phyloP scores from a whole-genome alignment of 768 basidiomycete genomes.

The Tulasnella sp. region DNA sequence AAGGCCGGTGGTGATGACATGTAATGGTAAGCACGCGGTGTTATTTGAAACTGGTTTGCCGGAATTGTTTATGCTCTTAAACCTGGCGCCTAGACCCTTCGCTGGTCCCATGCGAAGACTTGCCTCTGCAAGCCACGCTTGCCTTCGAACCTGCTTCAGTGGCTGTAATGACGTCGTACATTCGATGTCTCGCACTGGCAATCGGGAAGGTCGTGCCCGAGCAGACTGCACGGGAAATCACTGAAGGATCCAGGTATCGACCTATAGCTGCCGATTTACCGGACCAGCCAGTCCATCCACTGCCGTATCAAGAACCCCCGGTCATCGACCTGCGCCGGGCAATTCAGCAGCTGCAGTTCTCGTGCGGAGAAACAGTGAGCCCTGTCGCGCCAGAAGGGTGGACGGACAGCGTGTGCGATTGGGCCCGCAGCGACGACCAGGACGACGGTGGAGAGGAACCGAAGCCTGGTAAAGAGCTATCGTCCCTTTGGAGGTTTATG shows the following conservation, averaged over 20 bases:
- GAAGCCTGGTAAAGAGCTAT: background rate
- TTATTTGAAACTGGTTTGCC: slow-evolving; percentile 10
- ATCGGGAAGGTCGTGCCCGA: slow-evolving; percentile 57
- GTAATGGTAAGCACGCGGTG: slow-evolving; percentile 69
- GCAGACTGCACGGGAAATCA: slow-evolving; percentile 19
- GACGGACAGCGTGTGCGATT: slow-evolving; percentile 32
- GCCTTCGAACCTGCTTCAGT: slow-evolving; percentile 64
- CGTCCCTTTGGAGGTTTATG: slow-evolving; percentile 39
- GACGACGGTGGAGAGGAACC: background rate
- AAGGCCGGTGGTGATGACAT: slow-evolving; percentile 91
- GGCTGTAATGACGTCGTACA: slow-evolving; percentile 63
- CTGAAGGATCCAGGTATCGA: slow-evolving; percentile 32
- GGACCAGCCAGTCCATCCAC: slow-evolving; percentile 46
- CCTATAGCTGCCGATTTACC: slow-evolving; percentile 42
- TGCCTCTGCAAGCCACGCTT: slow-evolving; percentile 77
- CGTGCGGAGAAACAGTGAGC: slow-evolving; percentile 17
- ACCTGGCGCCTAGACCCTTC: slow-evolving; percentile 59
- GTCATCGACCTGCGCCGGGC: slow-evolving; percentile 65
- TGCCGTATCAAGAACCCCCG: slow-evolving; percentile 43
- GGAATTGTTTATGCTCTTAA: background rate
- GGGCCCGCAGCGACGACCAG: background rate
- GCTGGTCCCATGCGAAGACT: slow-evolving; percentile 68
- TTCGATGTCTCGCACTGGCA: slow-evolving; percentile 62
- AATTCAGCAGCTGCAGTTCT: slow-evolving; percentile 65
- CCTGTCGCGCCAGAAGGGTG: slow-evolving; percentile 16